phyloP scores from a whole-genome alignment of 2,329 filamentous ascomycete genomes.

The Pseudofabraea citricarpa region DNA sequence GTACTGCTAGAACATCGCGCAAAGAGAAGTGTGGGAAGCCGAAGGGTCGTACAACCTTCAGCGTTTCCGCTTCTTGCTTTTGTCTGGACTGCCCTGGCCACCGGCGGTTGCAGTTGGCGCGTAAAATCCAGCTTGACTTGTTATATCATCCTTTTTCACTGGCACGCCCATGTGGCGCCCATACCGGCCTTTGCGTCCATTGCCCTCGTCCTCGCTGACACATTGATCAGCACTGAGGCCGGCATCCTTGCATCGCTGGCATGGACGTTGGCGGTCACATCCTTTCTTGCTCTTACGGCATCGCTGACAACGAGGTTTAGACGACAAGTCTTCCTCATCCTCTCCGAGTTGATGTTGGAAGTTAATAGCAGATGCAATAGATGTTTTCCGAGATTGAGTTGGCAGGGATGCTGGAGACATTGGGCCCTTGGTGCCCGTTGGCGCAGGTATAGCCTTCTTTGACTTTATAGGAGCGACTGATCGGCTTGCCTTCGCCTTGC shows the following conservation, averaged over 20 bases:
- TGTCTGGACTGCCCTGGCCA: constrained; percentile 39
- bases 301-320: constrained; percentile 93
- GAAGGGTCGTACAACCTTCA: constrained; percentile 26
- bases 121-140: constrained; percentile 24
- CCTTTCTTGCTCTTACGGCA: constrained; percentile 99
- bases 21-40: background rate
- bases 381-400: constrained; percentile 68
- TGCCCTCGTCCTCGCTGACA: constrained; percentile 95
- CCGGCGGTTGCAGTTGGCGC: constrained; percentile 26
- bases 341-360: constrained; percentile 56
- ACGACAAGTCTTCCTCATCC: constrained; percentile 87
- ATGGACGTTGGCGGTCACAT: constrained; percentile 93
- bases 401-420: constrained; percentile 6
- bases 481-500: constrained; percentile 28
- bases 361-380: constrained; percentile 61
- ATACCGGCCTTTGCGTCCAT: constrained; percentile 93
- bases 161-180: constrained; percentile 67
- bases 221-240: constrained; percentile 91
- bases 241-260: constrained; percentile 91
- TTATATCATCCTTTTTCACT: constrained; percentile 52
- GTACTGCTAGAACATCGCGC: background rate
- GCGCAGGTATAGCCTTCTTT: constrained; percentile 41
- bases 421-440: constrained; percentile 22
- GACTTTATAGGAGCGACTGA: constrained; percentile 33
- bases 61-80: constrained; percentile 68